Evolutionary conservation across 805 yeast genomes (phyloP), one percentile per base, ranked within the genome.

Genomic region (Metschnikowia similis): DNA sequence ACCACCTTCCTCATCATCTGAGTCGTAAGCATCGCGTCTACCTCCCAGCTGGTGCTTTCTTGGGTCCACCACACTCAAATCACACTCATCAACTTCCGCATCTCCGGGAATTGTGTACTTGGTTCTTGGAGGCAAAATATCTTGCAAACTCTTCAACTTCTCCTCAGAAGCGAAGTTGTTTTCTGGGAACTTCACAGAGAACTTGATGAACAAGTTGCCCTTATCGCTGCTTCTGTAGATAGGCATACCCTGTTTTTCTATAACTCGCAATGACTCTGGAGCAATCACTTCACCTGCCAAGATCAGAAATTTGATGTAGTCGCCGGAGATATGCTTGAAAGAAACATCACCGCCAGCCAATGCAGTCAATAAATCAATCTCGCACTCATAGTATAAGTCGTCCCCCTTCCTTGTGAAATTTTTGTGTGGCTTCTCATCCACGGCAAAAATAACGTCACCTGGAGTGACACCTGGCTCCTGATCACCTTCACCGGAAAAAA

Each of bases 191-290:
- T 87, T 89, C 63, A 94, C 80, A 57, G 82, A 83, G 73, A 94
- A 94, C 66, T 87, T 85, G 60, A 94, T 74, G 62, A 88, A 82
- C 74, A 94, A 79, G 74, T 89, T 83, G 71, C 99, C 99, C 63
- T 69, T 77, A 56, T 90, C 89, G 67, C 96, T 96, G 66, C 81
- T 85, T 72, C 94, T 84, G 72, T 79, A 85, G 57, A 92, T 75
- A 58, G 99, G 99, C 99, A 94, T 94, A 83, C 99, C 99, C 72
- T 92, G 91, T 62, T 84, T 89, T 60, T 86, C 89, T 56, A 94
- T 74, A 48, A 89, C 89, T 73, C 89, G 91, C 61, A 84, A 75
- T 38, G 76, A 67, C 56, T 88, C 96, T 46, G 98, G 97, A 31
- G 90, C 63, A 56, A 94, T 86, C 53, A 92, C 90, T 73, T 92